Percentiles rank a stretch among this genome's conserved stretches.
phyloP scores from a whole-genome alignment of 2,329 filamentous ascomycete genomes.

The Fusarium chuoi region DNA sequence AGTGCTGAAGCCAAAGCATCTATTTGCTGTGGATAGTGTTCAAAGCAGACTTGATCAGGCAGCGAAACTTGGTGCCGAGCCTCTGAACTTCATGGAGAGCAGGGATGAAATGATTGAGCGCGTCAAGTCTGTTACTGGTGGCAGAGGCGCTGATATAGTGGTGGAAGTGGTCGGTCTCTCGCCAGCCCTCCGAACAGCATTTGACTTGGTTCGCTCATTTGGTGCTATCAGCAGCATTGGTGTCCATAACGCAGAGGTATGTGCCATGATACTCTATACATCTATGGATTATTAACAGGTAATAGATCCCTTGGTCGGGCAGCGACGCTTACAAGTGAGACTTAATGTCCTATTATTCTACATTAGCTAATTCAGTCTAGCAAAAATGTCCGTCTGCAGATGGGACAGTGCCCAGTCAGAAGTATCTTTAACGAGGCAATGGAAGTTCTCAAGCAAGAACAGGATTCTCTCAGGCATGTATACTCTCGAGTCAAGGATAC shows the following conservation, averaged over 20 bases:
- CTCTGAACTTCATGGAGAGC: slow-evolving; percentile 79
- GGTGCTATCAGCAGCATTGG: slow-evolving; percentile 80
- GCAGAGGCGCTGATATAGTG: slow-evolving; percentile 84
- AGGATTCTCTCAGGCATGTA: slow-evolving; percentile 71
- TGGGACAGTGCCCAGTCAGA: slow-evolving; percentile 80
- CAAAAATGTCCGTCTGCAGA: slow-evolving; percentile 80
- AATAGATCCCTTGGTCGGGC: slow-evolving; percentile 72
- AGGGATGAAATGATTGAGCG: slow-evolving; percentile 71
- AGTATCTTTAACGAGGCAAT: slow-evolving; percentile 75
- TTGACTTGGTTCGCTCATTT: slow-evolving; percentile 76
- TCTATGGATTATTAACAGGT: not conserved
- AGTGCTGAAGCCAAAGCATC: slow-evolving; percentile 76
- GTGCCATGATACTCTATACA: not conserved
- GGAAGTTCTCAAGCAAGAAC: slow-evolving; percentile 70
- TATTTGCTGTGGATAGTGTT: slow-evolving; percentile 84
- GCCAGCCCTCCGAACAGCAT: slow-evolving; percentile 74
- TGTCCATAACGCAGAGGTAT: slow-evolving; percentile 77
- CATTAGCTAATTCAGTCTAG: slow-evolving; percentile 48
- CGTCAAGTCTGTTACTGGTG: slow-evolving; percentile 78
- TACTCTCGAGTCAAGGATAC: not conserved
- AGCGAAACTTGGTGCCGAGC: slow-evolving; percentile 78
- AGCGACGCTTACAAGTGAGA: slow-evolving; percentile 68
- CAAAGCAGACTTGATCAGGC: slow-evolving; percentile 79
- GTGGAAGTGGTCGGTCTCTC: slow-evolving; percentile 82
- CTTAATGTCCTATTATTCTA: too few relatives aligned